These are phyloP conservation scores for Elongisporangium senticosum DNA, from an alignment of 352 stramenopile species.

Conservation along the genomic window DNA sequence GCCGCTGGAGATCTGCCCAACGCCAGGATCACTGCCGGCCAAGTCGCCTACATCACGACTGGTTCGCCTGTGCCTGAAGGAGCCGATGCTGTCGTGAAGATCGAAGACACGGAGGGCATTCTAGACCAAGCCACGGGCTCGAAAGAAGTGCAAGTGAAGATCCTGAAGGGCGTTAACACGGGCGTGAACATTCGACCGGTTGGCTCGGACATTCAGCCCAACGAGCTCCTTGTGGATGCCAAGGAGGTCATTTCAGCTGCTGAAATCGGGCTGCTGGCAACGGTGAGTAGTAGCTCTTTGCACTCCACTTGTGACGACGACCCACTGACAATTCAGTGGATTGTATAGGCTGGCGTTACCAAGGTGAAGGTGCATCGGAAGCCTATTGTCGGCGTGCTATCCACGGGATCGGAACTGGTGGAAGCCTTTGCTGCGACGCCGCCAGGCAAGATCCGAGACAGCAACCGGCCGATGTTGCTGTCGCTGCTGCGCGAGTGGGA, in stretches of 20 bases:
- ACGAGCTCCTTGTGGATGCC: constrained; percentile 69
- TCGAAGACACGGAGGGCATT: constrained; percentile 87
- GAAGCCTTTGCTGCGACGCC: constrained; percentile 36
- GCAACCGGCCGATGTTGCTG: constrained; percentile 93
- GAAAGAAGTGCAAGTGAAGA: constrained; percentile 50
- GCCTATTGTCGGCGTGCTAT: constrained; percentile 90
- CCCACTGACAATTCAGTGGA: constrained; percentile 6
- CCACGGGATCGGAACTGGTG: constrained; percentile 94
- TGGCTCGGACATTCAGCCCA: constrained; percentile 88
- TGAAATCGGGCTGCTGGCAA: constrained; percentile 90
- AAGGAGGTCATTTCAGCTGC: constrained; percentile 76
- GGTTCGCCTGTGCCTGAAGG: constrained; percentile 87
- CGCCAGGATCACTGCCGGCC: constrained; percentile 27
- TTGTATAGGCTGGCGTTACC: constrained; percentile 54
- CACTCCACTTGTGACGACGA: not conserved
- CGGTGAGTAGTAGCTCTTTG: constrained; percentile 30
- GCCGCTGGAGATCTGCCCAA: constrained; percentile 50
- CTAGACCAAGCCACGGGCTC: constrained; percentile 10
- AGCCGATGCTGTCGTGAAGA: constrained; percentile 92
- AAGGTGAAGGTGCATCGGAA: constrained; percentile 63
- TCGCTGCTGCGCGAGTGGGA: constrained; percentile 43
- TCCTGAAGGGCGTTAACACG: constrained; percentile 46
- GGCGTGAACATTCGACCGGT: constrained; percentile 82
- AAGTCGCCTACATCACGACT: constrained; percentile 94
- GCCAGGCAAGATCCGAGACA: constrained; percentile 90